Base-by-base conservation (phyloP, 768 basidiomycete species). In the Sporobolomyces phaffii region DNA sequence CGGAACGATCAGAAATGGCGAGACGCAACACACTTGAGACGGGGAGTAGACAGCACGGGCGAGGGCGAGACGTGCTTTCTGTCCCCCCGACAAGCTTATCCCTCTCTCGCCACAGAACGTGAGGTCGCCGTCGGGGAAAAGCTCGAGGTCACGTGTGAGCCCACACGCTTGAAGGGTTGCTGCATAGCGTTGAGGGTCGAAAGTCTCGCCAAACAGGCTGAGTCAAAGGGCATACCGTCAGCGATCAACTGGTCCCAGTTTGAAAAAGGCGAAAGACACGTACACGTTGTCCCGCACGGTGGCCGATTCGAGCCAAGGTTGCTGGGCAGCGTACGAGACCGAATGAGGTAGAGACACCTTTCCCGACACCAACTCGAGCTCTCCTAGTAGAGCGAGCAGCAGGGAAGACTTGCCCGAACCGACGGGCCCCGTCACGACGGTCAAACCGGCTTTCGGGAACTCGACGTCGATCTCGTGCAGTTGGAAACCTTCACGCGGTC, bases 31-130 rank as follows among this genome's bases (percentile, higher is more conserved):
- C 5, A 64, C 62, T 17, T 44, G 87, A 2, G 90, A 89, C 6
- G 91, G 84, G 68, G 90, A 91, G 76, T 94, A 92, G 26, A 96
- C 85, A 8, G 91, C 91, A 45, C 92, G 86, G 34, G 89, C 87
- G 28, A 88, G 79, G 0, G 87, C 87, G 17, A 88, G 33, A 1
- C 72, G 61, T 17, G 72, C 72, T 36, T 64, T 65, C 10, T 72
- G 72, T 2, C 72, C 72, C 8, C 64, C 62, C 41, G 60, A 44
- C 3, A 33, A 28, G 14, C n/a, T 59, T 17, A 68, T 58, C 22
- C 71, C 71, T 1, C 71, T 48, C 51, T 72, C 71, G n/a, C 71
- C 71, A 8, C 65, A 51, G 34, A 57, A 57, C 1, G 89, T 90
- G 78, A 85, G 78, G 73, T 90, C 89, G 0, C 88, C 89, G 13